A percentile compares a stretch with the other conserved stretches of the same genome.
Conservation (phyloP, 2,329 filamentous ascomycete species). For the Aspergillus hortae region DNA sequence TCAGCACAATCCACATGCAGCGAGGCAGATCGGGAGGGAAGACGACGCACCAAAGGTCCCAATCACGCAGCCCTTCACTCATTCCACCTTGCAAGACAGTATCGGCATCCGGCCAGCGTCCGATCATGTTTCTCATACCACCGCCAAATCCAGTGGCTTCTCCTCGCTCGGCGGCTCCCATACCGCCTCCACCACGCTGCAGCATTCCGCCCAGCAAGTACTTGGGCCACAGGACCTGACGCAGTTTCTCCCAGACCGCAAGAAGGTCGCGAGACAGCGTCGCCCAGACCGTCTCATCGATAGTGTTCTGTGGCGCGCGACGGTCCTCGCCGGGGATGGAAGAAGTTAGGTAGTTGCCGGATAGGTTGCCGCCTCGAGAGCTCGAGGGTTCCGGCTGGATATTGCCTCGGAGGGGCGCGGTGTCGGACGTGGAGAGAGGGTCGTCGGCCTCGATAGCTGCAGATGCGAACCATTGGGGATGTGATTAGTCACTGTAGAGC, state of each 20-base stretch:
- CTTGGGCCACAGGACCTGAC: conserved; percentile 92
- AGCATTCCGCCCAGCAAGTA: conserved; percentile 75
- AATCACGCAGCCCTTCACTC: conserved; percentile 87
- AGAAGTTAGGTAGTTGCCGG: conserved; percentile 81
- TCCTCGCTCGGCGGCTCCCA: conserved; percentile 55
- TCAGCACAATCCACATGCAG: conserved; percentile 11
- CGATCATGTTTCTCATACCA: conserved; percentile 54
- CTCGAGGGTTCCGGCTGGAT: conserved; percentile 60
- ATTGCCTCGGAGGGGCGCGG: conserved; percentile 78
- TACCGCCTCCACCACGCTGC: conserved; percentile 53
- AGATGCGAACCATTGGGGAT: background rate
- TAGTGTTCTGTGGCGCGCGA: conserved; percentile 82
- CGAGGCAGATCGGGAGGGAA: background rate
- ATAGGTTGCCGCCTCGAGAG: conserved; percentile 55
- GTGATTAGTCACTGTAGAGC: background rate
- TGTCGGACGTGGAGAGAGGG: conserved; percentile 69
- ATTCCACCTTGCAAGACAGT: conserved; percentile 66
- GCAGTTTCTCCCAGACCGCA: conserved; percentile 97
- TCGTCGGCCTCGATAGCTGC: conserved; percentile 88
- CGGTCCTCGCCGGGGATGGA: conserved; percentile 91
- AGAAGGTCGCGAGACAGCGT: conserved; percentile 89
- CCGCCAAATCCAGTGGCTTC: conserved; percentile 48
- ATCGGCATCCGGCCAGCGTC: conserved; percentile 66
- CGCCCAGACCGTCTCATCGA: conserved; percentile 96
- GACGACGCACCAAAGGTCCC: conserved; percentile 76